A percentile compares a stretch with the other conserved stretches of the same genome.
phyloP scores from a whole-genome alignment of 2,329 filamentous ascomycete genomes.

The Piedraia hortae region DNA sequence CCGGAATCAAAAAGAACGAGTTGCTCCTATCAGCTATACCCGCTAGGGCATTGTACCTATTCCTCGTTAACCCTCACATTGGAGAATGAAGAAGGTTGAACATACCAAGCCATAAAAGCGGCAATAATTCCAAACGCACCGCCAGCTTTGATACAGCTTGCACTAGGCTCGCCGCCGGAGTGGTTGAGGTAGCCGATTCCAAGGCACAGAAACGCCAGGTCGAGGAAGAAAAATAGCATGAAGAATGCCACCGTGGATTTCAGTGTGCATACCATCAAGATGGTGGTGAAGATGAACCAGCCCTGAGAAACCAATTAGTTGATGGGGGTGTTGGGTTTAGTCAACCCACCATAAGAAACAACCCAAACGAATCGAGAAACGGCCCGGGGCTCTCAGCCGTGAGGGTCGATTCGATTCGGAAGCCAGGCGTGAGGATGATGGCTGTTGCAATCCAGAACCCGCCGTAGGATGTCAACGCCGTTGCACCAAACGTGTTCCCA shows the following conservation, averaged over 20 bases:
- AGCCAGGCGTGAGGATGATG: conserved; percentile 28
- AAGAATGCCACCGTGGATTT: conserved; percentile 32
- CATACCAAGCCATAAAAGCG: conserved; percentile 24
- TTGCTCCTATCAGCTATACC: conserved; percentile 28
- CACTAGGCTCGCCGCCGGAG: conserved; percentile 15
- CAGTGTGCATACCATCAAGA: conserved; percentile 27
- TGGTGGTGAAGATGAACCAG: conserved; percentile 21
- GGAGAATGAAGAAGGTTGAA: background rate
- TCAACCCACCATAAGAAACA: conserved; percentile 25
- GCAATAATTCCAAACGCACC: conserved; percentile 25
- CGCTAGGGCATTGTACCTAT: conserved; percentile 21
- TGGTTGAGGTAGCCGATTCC: conserved; percentile 24
- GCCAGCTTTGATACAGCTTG: conserved; percentile 22
- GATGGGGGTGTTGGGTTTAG: background rate
- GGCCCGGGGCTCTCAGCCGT: conserved; percentile 13
- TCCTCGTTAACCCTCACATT: conserved; percentile 7
- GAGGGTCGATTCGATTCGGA: conserved; percentile 21
- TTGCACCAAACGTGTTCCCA: conserved; percentile 36
- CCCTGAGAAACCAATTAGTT: conserved; percentile 1
- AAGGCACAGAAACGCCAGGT: conserved; percentile 30
- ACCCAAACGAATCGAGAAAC: conserved; percentile 26
- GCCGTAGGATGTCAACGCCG: conserved; percentile 31
- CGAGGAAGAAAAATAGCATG: conserved; percentile 28
- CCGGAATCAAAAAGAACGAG: conserved; percentile 76
- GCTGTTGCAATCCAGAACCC: conserved; percentile 34